These are phyloP conservation scores for Gossypium gossypioides DNA, from an alignment of 441 rosid species.

Conservation along the genomic window DNA sequence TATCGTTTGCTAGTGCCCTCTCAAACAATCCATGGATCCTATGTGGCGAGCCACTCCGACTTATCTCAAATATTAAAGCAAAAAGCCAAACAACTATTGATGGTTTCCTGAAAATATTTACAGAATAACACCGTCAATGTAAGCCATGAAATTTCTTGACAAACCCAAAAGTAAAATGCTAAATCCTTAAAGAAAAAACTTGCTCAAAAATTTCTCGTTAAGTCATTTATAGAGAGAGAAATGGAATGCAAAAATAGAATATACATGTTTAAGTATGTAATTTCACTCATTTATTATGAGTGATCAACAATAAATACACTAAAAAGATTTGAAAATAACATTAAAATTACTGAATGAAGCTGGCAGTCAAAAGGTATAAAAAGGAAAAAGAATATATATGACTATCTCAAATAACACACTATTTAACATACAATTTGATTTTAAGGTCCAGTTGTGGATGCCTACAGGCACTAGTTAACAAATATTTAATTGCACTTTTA, in stretches of 20 bases:
- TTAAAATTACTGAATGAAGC: background rate
- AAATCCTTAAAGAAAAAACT: background rate
- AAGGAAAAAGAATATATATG: background rate
- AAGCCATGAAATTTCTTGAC: background rate
- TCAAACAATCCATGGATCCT: slow-evolving; percentile 82
- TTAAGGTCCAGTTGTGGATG: background rate
- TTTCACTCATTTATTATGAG: background rate
- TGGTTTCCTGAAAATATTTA: slow-evolving; percentile 48
- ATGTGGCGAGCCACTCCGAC: slow-evolving; percentile 52
- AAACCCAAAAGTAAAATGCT: background rate
- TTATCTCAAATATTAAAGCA: slow-evolving; percentile 75
- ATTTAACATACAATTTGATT: background rate
- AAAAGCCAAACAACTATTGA: slow-evolving; percentile 66
- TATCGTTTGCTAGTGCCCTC: slow-evolving; percentile 67
- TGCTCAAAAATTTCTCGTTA: background rate
- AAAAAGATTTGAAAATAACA: background rate
- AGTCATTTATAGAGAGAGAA: background rate
- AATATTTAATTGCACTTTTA: background rate
- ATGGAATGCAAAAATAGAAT: background rate
- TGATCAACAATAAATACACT: background rate
- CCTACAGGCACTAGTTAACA: background rate
- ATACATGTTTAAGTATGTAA: background rate
- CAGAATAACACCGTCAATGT: slow-evolving; percentile 2
- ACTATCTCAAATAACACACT: background rate
- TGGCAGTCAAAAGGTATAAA: background rate